Conservation (phyloP, 176 grass and related monocot species). For the Pontederia crassipes region DNA sequence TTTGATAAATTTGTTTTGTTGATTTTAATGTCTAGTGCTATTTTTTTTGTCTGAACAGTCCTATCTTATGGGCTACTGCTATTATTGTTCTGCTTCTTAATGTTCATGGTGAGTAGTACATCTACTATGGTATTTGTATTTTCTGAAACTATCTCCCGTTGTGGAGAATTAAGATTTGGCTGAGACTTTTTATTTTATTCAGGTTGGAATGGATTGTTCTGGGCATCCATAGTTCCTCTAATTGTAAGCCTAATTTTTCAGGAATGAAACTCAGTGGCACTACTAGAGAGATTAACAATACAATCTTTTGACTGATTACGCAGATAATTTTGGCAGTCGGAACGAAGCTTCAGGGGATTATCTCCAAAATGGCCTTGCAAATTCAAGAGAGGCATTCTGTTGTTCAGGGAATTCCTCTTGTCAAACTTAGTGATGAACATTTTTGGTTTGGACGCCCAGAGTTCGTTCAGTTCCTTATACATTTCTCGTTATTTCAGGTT, state of each 20-base stretch:
- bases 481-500: conserved; percentile 17
- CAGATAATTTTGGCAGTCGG: conserved; percentile 16
- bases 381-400: conserved; percentile 11
- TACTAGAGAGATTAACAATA: background rate
- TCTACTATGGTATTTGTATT: background rate
- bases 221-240: conserved; percentile 31
- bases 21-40: background rate
- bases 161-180: background rate
- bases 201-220: too few relatives aligned
- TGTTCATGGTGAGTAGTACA: conserved; percentile 59
- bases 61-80: conserved; percentile 70
- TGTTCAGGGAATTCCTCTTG: conserved; percentile 9
- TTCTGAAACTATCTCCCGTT: background rate
- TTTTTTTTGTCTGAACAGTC: conserved; percentile 24
- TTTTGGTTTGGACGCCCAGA: conserved; percentile 19
- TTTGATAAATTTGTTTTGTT: background rate
- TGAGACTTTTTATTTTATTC: conserved; percentile 22
- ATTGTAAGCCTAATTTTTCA: conserved; percentile 42
- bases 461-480: conserved; percentile 16
- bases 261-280: background rate
- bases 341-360: conserved; percentile 18
- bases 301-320: background rate
- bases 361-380: conserved; percentile 11
- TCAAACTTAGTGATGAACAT: conserved; percentile 6
- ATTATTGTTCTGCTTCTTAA: conserved; percentile 69